Base-by-base conservation (phyloP, 805 yeast genomes). In the Saccharomycopsis javanensis region DNA sequence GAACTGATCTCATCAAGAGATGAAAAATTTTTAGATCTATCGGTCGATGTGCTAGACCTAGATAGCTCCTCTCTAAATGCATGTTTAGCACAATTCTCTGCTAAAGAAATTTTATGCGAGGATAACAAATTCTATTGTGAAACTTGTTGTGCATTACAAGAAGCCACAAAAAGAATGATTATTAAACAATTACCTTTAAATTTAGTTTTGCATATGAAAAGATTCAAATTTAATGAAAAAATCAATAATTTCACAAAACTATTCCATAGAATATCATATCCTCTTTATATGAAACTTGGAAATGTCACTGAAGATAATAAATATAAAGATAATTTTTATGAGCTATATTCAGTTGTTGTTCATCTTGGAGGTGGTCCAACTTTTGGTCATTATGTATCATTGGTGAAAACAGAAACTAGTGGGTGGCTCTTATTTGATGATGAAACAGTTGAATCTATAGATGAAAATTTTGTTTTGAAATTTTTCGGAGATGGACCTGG, bases 361-460 rank as follows among this genome's bases (percentile, higher is more conserved):
- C 99, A 94, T 67, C 83, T 94, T 63, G 99, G 99, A 5, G 96
- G 97, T 3, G 97, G 98, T 0, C 97, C 98, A 1, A 90, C 89
- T 73, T 97, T 91, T 71, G 99, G 99, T 0, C 99, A 94, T 68
- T 94, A 94, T 68, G 92, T 94, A 8, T 79, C 96, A 0, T 73
- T 94, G 4, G 85, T 94, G 59, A 89, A 89, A 66, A 85, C 90
- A 4, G 82, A 79, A 55, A 75, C 79, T 23, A 79, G 81, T 45
- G 91, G 96, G 0, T 94, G 99, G 99, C 72, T 94, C 31, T 71
- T 94, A 57, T 94, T 88, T 71, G 99, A 94, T 68, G 99, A 94
- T 68, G 98, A 94, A 69, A 83, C 94, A 4, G 97, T 92, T 1
- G 97, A 92, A 67, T 73, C 85, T 15, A 90, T 94, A 8, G 89